Percentiles rank a stretch among this genome's conserved stretches.
These are phyloP conservation scores for Schwanniomyces etchellsii DNA, from an alignment of 1,139 yeast species.

Conservation along the genomic window DNA sequence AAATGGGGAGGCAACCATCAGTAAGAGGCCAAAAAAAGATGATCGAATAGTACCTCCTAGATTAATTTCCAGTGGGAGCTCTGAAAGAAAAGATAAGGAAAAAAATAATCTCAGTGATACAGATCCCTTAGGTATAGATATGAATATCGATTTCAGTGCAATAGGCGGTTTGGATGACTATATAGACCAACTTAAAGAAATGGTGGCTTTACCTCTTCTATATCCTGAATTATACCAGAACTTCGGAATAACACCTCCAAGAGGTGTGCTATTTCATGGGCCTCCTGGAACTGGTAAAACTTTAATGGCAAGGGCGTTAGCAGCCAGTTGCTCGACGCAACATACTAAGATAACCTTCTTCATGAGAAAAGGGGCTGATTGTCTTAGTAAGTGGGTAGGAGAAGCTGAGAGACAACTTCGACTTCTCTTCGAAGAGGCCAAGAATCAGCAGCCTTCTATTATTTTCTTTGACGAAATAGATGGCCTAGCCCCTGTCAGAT, in stretches of 20 bases:
- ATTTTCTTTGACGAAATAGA: conserved; percentile 97
- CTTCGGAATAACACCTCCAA: conserved; percentile 90
- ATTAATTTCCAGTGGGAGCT: conserved; percentile 34
- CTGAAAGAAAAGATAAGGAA: conserved; percentile 30
- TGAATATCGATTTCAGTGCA: conserved; percentile 82
- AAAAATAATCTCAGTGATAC: conserved; percentile 80
- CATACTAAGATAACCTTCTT: conserved; percentile 85
- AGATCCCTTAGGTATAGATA: conserved; percentile 92
- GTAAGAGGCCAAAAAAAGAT: conserved; percentile 18
- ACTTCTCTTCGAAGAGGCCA: conserved; percentile 89
- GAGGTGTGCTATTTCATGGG: conserved; percentile 97
- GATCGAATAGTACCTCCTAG: conserved; percentile 18
- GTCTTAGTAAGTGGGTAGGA: conserved; percentile 97
- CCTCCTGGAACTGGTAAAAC: conserved; percentile 99
- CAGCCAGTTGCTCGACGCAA: conserved; percentile 87
- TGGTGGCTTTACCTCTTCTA: conserved; percentile 89
- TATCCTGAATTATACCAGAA: conserved; percentile 92
- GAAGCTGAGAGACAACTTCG: conserved; percentile 96
- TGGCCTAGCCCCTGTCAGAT: conserved; percentile 96
- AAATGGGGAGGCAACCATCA: conserved; percentile 31
- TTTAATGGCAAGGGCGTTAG: conserved; percentile 94
- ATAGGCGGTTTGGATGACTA: conserved; percentile 93
- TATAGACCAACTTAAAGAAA: conserved; percentile 88
- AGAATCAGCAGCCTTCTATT: conserved; percentile 91
- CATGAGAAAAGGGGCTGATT: conserved; percentile 98